A percentile compares a stretch with the other conserved stretches of the same genome.
These are phyloP conservation scores for Suillus occidentalis DNA, from an alignment of 768 basidiomycete species.

Conservation along the genomic window DNA sequence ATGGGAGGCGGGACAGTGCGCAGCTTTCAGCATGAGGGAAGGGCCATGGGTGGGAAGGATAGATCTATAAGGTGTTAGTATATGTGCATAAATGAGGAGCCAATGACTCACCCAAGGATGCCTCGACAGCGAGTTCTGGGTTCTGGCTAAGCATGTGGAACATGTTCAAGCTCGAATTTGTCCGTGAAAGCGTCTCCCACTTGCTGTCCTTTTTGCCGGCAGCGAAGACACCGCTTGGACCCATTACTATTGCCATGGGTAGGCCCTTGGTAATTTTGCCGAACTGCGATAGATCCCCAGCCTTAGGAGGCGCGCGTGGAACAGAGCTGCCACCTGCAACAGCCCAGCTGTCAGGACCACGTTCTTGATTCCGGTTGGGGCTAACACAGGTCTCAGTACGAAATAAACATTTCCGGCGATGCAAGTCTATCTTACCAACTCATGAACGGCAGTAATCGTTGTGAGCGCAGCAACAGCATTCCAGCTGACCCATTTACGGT, in stretches of 20 bases:
- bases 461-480: slow-evolving; percentile 72
- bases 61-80: no score
- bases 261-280: slow-evolving; percentile 80
- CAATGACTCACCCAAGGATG: no score
- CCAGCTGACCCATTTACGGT: slow-evolving; percentile 77
- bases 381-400: slow-evolving; percentile 35
- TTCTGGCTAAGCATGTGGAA: slow-evolving; percentile 80
- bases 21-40: no score
- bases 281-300: slow-evolving; percentile 84
- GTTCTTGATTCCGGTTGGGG: slow-evolving; percentile 63
- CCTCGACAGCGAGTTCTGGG: slow-evolving; percentile 55
- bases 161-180: slow-evolving; percentile 82
- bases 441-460: slow-evolving; percentile 88
- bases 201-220: slow-evolving; percentile 68
- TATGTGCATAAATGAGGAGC: no score
- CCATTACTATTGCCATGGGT: slow-evolving; percentile 69
- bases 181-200: slow-evolving; percentile 74
- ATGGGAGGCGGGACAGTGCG: no score
- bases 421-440: slow-evolving; percentile 44
- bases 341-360: slow-evolving; percentile 88
- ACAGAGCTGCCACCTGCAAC: slow-evolving; percentile 37
- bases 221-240: slow-evolving; percentile 82
- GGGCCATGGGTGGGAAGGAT: no score
- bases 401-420: not conserved
- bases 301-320: slow-evolving; percentile 67